Evolutionary conservation across 441 rosid genomes (phyloP).

Genomic region (Melastoma candidum): DNA sequence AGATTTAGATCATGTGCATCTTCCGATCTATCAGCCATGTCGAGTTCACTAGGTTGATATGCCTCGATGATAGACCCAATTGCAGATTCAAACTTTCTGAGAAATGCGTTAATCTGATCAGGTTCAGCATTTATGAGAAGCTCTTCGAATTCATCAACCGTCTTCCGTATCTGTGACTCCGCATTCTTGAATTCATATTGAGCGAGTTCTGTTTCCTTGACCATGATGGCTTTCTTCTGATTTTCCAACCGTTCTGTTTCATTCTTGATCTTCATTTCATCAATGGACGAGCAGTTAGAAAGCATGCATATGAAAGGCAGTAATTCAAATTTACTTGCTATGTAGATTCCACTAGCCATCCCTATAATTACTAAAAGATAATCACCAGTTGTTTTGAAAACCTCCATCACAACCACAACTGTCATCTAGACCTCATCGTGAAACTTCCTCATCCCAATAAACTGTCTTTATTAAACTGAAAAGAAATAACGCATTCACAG

Average conservation of each 20-base stretch:
- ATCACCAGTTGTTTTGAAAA: too few relatives aligned
- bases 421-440: too few relatives aligned
- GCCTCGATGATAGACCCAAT: constrained; percentile 58
- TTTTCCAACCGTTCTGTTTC: constrained; percentile 65
- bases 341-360: too few relatives aligned
- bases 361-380: too few relatives aligned
- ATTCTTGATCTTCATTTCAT: constrained; percentile 41
- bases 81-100: constrained; percentile 50
- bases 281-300: not conserved
- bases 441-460: too few relatives aligned
- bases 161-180: constrained; percentile 37
- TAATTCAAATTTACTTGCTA: too few relatives aligned
- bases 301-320: too few relatives aligned
- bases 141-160: constrained; percentile 46
- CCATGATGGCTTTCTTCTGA: constrained; percentile 45
- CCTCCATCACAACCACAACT: too few relatives aligned
- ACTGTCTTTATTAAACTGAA: too few relatives aligned
- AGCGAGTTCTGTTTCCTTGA: constrained; percentile 45
- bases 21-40: constrained; percentile 23
- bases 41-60: constrained; percentile 30
- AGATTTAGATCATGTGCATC: constrained; percentile 32
- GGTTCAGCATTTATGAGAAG: constrained; percentile 31
- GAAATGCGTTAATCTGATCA: constrained; percentile 47
- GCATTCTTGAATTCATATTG: constrained; percentile 48
- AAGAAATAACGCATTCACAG: too few relatives aligned